Evolutionary conservation across 371 early-diverging fungal species (phyloP).

Genomic region (Mucor saturninus): DNA sequence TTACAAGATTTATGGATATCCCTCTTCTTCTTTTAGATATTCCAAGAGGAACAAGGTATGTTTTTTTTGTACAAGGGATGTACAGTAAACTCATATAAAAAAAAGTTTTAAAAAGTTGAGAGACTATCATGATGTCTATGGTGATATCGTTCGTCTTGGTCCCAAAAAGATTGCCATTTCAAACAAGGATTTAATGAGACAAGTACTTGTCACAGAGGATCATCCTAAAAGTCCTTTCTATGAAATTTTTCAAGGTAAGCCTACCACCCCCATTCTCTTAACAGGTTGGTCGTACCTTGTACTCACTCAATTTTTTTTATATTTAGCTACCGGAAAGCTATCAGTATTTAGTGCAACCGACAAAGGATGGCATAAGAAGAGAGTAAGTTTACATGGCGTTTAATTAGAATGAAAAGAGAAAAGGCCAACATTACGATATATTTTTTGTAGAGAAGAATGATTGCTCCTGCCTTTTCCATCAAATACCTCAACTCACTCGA

Average conservation of each 20-base stretch:
- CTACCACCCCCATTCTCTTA: not conserved
- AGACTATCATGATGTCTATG: slow-evolving; percentile 22
- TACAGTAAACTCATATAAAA: not conserved
- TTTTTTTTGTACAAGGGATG: not conserved
- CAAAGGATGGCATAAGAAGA: slow-evolving; percentile 35
- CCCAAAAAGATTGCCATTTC: slow-evolving; percentile 12
- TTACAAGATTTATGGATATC: slow-evolving; percentile 20
- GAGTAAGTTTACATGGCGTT: slow-evolving; percentile 18
- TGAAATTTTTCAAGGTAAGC: slow-evolving; percentile 21
- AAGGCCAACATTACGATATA: not conserved
- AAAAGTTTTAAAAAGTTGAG: slow-evolving; percentile 18
- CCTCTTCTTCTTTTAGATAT: slow-evolving; percentile 19
- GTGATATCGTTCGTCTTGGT: slow-evolving; percentile 29
- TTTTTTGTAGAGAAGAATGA: slow-evolving; percentile 36
- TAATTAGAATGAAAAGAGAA: not conserved
- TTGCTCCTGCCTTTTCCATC: slow-evolving; percentile 52
- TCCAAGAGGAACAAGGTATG: slow-evolving; percentile 35
- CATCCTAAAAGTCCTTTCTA: slow-evolving; percentile 23
- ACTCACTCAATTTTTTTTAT: not conserved
- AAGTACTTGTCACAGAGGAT: slow-evolving; percentile 22
- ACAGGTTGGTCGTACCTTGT: not conserved
- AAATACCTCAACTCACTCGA: slow-evolving; percentile 48
- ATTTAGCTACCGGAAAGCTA: slow-evolving; percentile 9
- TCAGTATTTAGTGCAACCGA: slow-evolving; percentile 38
- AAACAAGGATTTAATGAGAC: slow-evolving; percentile 29